Percentiles rank a stretch among this genome's conserved stretches.
Conservation (phyloP, 768 basidiomycete species). For the Psilocybe sp. region DNA sequence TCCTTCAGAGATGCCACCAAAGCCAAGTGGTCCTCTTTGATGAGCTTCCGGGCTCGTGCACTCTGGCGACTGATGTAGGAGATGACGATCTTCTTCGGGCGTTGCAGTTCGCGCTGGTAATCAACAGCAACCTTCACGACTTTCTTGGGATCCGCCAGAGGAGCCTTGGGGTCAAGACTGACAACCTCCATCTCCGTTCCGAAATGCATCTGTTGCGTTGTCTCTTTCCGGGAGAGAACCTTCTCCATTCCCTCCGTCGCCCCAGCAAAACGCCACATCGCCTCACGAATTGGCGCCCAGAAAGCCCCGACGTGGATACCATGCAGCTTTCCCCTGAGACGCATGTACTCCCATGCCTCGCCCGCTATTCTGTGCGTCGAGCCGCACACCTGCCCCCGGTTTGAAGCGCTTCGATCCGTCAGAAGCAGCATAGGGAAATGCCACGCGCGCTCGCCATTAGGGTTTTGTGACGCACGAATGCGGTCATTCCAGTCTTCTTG, state of each 20-base stretch:
- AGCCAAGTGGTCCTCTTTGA: constrained; percentile 50
- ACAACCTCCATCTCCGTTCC: constrained; percentile 11
- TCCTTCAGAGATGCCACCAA: constrained; percentile 52
- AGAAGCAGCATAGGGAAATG: constrained; percentile 70
- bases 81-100: constrained; percentile 55
- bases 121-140: constrained; percentile 18
- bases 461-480: constrained; percentile 23
- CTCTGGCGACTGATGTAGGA: constrained; percentile 73
- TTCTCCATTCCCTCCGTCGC: constrained; percentile 15
- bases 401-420: constrained; percentile 74
- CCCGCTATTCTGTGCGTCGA: constrained; percentile 71
- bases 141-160: constrained; percentile 1
- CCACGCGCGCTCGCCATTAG: constrained; percentile 50
- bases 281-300: constrained; percentile 76
- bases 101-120: constrained; percentile 29
- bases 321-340: constrained; percentile 26
- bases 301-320: constrained; percentile 52
- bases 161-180: constrained; percentile 5
- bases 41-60: constrained; percentile 45
- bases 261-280: constrained; percentile 68
- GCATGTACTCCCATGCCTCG: constrained; percentile 60
- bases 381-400: constrained; percentile 64
- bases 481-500: constrained; percentile 74
- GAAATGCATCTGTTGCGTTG: constrained; percentile 6
- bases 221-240: background rate